Conservation (phyloP, 768 basidiomycete genomes). For the Rhizopogon roseolus region DNA sequence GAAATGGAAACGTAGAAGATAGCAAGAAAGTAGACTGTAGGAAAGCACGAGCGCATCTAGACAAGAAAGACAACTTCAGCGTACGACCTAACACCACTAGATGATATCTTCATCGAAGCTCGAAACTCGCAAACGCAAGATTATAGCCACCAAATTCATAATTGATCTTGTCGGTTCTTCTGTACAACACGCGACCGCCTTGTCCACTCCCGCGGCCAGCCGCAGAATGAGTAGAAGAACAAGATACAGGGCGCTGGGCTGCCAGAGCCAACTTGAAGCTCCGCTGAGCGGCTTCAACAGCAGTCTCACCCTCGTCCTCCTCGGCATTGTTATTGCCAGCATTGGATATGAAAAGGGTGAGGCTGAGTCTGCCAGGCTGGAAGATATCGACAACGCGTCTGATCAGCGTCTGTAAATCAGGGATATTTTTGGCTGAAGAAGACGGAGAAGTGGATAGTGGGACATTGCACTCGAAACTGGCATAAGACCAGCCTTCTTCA, state of each 20-base stretch:
- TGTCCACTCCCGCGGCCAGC: conserved; percentile 10
- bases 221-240: conserved; percentile 16
- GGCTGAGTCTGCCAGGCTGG: conserved; percentile 76
- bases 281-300: conserved; percentile 68
- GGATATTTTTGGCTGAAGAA: conserved; percentile 39
- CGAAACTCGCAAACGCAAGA: conserved; percentile 86
- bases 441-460: conserved; percentile 42
- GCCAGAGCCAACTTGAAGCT: conserved; percentile 67
- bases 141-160: conserved; percentile 96
- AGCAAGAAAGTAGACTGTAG: conserved; percentile 13
- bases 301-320: conserved; percentile 44
- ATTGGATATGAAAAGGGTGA: conserved; percentile 89
- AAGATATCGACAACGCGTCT: conserved; percentile 91
- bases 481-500: conserved; percentile 97
- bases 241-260: conserved; percentile 17
- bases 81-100: conserved; percentile 7
- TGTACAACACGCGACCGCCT: conserved; percentile 43
- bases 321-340: conserved; percentile 38
- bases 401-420: conserved; percentile 77
- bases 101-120: conserved; percentile 34
- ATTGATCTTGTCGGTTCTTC: conserved; percentile 92
- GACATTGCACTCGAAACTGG: conserved; percentile 98
- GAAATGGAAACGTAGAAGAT: conserved; percentile 6
- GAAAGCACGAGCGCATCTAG: conserved; percentile 14
- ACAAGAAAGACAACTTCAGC: conserved; percentile 15